Base-by-base conservation (phyloP, 1,284 basidiomycete genomes). In the Melampsora abietis-canadensis region DNA sequence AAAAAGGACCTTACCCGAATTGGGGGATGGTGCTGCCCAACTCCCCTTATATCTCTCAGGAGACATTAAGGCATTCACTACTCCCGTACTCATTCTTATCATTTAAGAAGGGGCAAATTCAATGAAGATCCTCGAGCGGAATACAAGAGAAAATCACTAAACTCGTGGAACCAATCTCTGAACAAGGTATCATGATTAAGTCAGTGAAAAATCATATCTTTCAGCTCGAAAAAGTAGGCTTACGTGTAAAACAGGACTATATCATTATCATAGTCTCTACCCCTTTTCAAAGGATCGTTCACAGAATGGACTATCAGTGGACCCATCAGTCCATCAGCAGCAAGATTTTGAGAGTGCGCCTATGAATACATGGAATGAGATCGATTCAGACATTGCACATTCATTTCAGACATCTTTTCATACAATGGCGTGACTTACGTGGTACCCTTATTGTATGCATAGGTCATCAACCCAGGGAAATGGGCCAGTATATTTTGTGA, bases 1-100 rank as follows among this genome's bases (percentile, higher is more conserved):
- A 61, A 15, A 61, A 3, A 7, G n/a, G 24, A 8, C 27, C 2
- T 70, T 63, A 70, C 85, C 86, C 0, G 84, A 82, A 68, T 85
- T 80, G 0, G 85, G 82, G 0, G 80, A 80, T 1, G 80, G 79
- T 7, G 80, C 79, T 2, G 80, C 81, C 51, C 77, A 75, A 31
- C 78, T 69, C 8, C 78, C 80, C 27, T 79, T 78, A 70, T 81
- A 81, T 21, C 77, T 77, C 7, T 37, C 34, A 12, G 75, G 69
- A 8, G 68, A 75, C 2, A 77, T 77, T 2, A 79, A 69, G 48
- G 31, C 12, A 37, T 60, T 37, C 17, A 24, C 6, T 5, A 48
- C 37, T 12, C 24, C 30, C 21, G 68, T 70, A 27, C 68, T 70
- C 17, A 61, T 61, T 19, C 68, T 70, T 15, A 27, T 46, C 5